Conservation (phyloP, 2,329 filamentous ascomycete species). For the Myriosclerotinia curreyana region DNA sequence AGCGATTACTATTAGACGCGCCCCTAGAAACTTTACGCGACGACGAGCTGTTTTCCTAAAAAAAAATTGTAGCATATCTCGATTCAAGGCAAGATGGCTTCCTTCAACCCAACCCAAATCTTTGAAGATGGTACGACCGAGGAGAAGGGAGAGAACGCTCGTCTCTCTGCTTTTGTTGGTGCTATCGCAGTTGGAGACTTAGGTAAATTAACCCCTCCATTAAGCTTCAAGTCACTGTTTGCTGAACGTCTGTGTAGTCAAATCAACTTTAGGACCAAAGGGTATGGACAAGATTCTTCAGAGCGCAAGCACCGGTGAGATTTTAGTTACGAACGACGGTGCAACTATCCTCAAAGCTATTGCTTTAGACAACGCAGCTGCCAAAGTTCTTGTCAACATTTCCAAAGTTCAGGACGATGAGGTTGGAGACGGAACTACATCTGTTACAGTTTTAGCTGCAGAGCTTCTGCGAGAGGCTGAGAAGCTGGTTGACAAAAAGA, state of each 20-base stretch:
- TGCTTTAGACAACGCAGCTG: constrained; percentile 95
- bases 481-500: constrained; percentile 96
- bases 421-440: constrained; percentile 96
- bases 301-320: constrained; percentile 94
- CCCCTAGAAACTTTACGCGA: constrained; percentile 22
- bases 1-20: constrained; percentile 23
- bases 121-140: constrained; percentile 96
- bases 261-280: constrained; percentile 95
- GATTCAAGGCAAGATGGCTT: constrained; percentile 41
- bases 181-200: constrained; percentile 96
- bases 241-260: constrained; percentile 53
- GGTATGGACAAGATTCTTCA: constrained; percentile 71
- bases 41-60: constrained; percentile 24
- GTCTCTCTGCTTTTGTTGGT: constrained; percentile 95
- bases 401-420: constrained; percentile 99
- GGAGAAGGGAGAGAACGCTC: constrained; percentile 98
- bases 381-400: constrained; percentile 98
- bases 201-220: constrained; percentile 25
- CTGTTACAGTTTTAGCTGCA: constrained; percentile 91
- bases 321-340: constrained; percentile 98
- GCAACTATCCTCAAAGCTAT: constrained; percentile 98
- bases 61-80: constrained; percentile 23
- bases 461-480: constrained; percentile 95
- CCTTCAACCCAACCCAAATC: constrained; percentile 91
- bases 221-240: constrained; percentile 16